Evolutionary conservation across 169 alveolate species (phyloP).

Genomic region (Blepharisma undulans): DNA sequence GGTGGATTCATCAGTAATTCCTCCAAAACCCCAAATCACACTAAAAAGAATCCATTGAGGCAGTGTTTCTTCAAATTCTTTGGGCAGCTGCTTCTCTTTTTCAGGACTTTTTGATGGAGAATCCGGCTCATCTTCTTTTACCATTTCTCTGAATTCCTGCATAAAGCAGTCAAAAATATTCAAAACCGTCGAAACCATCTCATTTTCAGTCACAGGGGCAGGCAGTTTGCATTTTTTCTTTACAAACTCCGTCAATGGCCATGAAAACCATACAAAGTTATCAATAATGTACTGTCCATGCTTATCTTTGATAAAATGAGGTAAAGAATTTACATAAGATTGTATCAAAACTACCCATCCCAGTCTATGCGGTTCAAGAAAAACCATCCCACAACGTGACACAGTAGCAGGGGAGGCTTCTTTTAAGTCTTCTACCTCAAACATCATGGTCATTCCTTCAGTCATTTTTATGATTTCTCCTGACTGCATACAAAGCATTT

Average conservation of each 20-base stretch:
- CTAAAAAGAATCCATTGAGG: conserved; percentile 71
- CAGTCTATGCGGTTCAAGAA: conserved; percentile 84
- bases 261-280: neutral
- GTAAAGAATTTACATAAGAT: neutral
- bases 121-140: conserved; percentile 58
- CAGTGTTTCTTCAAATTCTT: conserved; percentile 72
- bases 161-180: conserved; percentile 31
- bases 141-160: neutral
- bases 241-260: neutral
- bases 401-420: conserved; percentile 92
- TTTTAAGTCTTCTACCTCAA: conserved; percentile 87
- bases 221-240: conserved; percentile 65
- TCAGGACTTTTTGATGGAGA: conserved; percentile 68
- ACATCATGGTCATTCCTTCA: conserved; percentile 90
- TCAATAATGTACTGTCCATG: neutral
- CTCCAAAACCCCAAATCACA: conserved; percentile 84
- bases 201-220: conserved; percentile 75
- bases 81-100: conserved; percentile 73
- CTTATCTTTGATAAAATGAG: neutral
- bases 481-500: conserved; percentile 90
- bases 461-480: conserved; percentile 91
- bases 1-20: conserved; percentile 78
- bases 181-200: conserved; percentile 68
- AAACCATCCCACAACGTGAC: conserved; percentile 89
- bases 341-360: conserved; percentile 56